Evolutionary conservation across 129 eudicot species (phyloP).

Genomic region (Arctium minus): DNA sequence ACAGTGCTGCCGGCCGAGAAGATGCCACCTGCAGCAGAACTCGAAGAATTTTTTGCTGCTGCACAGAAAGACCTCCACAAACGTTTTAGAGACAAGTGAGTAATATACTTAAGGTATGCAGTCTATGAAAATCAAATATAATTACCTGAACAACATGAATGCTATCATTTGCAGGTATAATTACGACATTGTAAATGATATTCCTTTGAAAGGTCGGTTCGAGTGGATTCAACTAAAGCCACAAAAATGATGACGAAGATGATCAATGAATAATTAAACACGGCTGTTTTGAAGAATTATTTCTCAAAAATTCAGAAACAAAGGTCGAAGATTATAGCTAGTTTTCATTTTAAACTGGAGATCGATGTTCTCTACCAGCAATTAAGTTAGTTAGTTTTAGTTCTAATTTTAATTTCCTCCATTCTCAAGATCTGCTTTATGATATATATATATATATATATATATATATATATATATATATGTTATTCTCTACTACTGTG

Average conservation of each 20-base stretch:
- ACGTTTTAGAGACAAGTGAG: constrained; percentile 61
- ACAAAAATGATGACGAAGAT: constrained; percentile 16
- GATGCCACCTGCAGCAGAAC: constrained; percentile 62
- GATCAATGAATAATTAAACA: constrained; percentile 2
- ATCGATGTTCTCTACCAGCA: not conserved
- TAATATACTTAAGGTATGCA: not conserved
- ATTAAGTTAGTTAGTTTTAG: constrained; percentile 7
- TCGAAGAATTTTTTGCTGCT: constrained; percentile 68
- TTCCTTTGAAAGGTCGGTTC: constrained; percentile 75
- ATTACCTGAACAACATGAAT: not conserved
- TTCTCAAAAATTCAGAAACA: not conserved
- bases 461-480: no score
- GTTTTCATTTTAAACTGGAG: not conserved
- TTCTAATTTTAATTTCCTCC: not conserved
- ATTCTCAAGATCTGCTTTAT: not conserved
- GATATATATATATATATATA: not conserved
- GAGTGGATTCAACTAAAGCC: constrained; percentile 66
- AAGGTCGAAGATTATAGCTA: not conserved
- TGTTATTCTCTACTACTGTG: not conserved
- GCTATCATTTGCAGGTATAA: constrained; percentile 54
- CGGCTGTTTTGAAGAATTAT: not conserved
- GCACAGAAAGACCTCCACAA: constrained; percentile 55
- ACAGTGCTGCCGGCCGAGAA: constrained; percentile 31
- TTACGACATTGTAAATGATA: constrained; percentile 65
- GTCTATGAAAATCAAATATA: not conserved